Evolutionary conservation across 768 basidiomycete genomes (phyloP).

Genomic region (Tulasnella calospora): DNA sequence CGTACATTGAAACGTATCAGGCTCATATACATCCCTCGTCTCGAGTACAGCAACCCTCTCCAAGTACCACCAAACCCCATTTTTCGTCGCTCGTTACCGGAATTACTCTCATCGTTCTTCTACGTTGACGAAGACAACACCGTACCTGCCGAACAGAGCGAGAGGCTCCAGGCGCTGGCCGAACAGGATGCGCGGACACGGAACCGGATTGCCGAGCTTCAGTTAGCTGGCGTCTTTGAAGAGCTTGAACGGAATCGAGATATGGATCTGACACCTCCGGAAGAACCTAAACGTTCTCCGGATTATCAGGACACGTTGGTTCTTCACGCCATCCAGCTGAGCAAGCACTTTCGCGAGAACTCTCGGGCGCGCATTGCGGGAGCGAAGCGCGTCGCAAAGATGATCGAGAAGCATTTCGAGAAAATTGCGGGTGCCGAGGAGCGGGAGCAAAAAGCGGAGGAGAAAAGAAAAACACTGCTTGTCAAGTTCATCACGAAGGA

Average conservation of each 20-base stretch:
- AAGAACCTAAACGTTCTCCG: conserved; percentile 30
- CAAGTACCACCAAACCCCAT: conserved; percentile 57
- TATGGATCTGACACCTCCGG: conserved; percentile 1
- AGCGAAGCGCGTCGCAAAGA: conserved; percentile 55
- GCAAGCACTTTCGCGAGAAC: conserved; percentile 38
- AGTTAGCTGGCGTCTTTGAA: conserved; percentile 46
- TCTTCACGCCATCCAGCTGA: conserved; percentile 36
- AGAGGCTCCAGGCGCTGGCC: conserved; percentile 40
- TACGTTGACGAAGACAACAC: conserved; percentile 42
- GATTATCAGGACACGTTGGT: conserved; percentile 40
- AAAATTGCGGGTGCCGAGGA: conserved; percentile 58
- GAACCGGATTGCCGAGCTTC: conserved; percentile 45
- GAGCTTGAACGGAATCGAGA: conserved; percentile 36
- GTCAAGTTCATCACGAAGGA: conserved; percentile 68
- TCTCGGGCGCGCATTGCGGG: conserved; percentile 36
- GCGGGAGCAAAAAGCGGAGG: conserved; percentile 54
- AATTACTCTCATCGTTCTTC: conserved; percentile 60
- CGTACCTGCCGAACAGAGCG: conserved; percentile 46
- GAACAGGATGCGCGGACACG: conserved; percentile 44
- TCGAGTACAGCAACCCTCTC: conserved; percentile 54
- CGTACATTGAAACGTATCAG: conserved; percentile 58
- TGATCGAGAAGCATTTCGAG: conserved; percentile 73
- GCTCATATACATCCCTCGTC: conserved; percentile 58
- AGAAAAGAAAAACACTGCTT: conserved; percentile 57
- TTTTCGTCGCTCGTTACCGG: conserved; percentile 50